These are phyloP conservation scores for Zoysia matrella DNA, from an alignment of 202 grass and related monocot genomes.

Conservation along the genomic window DNA sequence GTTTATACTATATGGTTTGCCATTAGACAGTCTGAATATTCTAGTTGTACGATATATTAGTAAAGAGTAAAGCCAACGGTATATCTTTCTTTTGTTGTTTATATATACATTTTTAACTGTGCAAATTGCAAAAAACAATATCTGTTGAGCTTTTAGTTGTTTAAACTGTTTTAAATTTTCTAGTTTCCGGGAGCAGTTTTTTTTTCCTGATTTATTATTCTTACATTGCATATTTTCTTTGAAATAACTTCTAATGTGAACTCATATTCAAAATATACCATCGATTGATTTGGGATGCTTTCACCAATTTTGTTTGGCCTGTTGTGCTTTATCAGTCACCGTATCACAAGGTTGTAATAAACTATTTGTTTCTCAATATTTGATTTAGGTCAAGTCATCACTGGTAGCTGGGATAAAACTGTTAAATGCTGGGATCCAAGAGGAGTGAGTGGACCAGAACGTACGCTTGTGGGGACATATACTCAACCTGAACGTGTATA, in stretches of 20 bases:
- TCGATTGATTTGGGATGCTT: background rate
- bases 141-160: constrained; percentile 1
- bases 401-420: constrained; percentile 98
- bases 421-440: constrained; percentile 98
- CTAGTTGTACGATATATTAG: background rate
- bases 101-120: constrained; percentile 14
- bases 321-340: background rate
- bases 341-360: constrained; percentile 10
- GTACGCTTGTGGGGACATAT: constrained; percentile 84
- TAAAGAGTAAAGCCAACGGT: background rate
- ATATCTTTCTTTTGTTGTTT: constrained; percentile 5
- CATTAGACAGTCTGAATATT: background rate
- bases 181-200: constrained; percentile 11
- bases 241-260: background rate
- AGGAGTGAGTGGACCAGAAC: constrained; percentile 77
- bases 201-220: no score
- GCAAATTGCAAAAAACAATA: background rate
- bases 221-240: constrained; percentile 7
- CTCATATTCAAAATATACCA: background rate
- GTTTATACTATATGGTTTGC: background rate
- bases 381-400: constrained; percentile 85
- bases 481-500: constrained; percentile 86
- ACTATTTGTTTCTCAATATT: constrained; percentile 37
- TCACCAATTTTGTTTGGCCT: background rate
- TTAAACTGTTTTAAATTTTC: constrained; percentile 12